Evolutionary conservation across 2,329 filamentous ascomycete genomes (phyloP), one percentile per base, ranked within the genome.

Genomic region (Beauveria rudraprayagi): DNA sequence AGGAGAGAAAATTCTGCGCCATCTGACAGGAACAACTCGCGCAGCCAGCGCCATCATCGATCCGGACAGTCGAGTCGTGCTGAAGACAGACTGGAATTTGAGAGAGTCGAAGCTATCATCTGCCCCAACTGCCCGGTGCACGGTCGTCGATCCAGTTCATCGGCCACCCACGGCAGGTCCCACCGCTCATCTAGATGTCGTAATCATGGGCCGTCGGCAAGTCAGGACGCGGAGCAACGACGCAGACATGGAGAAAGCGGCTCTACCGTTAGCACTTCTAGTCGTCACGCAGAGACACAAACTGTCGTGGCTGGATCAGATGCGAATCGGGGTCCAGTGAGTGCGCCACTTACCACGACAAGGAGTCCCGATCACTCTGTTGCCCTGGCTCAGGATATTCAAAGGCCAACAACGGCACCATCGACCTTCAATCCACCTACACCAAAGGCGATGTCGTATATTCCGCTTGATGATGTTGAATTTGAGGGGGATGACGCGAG

Each of bases 111-210:
- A 52, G 60, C 26, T 16, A 19, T 61, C 3, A 19, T 28, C 10
- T 56, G 60, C 46, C 60, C 60, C 4, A 61, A 28, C n/a, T 61
- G 60, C 16, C 60, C 60, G 5, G 60, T 56, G 7, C 60, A 61
- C 34, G 53, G 52, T n/a, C 51, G 40, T 9, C 57, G 57, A 14
- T 53, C 57, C 11, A 41, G 48, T 30, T 30, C 28, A 7, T 60
- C 57, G 14, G 22, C 57, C 6, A 43, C 17, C 16, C 44, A 17
- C 40, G 28, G 28, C 28, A 30, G 8, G 28, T 30, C 47, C 16
- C 16, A 19, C 19, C 43, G 43, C 17, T 22, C 43, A 46, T 46
- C 17, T 46, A 46, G 43, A 22, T 46, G 17, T 16, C 44, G 28
- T 30, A 30, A 30, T 30, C 28, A 30, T 30, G 28, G 28, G 44